Conservation (phyloP, 176 grass and related monocot species). For the Musa troglodytarum region DNA sequence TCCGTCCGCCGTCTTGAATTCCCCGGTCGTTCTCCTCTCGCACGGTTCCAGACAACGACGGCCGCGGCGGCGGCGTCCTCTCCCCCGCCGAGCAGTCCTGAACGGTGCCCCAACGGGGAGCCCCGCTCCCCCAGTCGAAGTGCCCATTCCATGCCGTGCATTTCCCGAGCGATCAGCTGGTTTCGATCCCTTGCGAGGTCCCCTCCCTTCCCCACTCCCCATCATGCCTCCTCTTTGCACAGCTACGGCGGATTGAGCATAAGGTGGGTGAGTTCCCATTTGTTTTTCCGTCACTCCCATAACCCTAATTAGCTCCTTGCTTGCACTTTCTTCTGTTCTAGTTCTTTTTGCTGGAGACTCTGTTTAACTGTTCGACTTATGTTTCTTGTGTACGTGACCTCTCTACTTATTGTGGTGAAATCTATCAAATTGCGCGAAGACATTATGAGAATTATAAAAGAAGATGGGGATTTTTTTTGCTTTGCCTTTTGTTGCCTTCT, state of each 20-base stretch:
- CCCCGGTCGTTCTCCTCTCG: not conserved
- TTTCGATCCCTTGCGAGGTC: no score
- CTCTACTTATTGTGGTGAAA: not conserved
- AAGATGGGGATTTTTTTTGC: not conserved
- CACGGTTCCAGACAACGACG: not conserved
- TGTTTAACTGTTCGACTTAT: not conserved
- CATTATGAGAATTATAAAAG: not conserved
- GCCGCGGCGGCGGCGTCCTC: not conserved
- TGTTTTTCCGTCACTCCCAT: not conserved
- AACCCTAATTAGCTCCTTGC: not conserved
- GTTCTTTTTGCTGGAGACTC: no score
- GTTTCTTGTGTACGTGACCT: not conserved
- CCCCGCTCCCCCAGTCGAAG: no score
- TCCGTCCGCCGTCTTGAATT: not conserved
- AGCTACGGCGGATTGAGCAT: not conserved
- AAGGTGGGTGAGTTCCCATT: not conserved
- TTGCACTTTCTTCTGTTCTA: no score
- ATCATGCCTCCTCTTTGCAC: not conserved
- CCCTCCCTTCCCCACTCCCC: not conserved
- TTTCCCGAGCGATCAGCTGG: no score
- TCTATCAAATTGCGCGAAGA: not conserved
- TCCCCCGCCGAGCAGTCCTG: not conserved
- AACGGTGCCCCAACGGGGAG: no score
- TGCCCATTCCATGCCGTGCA: no score
- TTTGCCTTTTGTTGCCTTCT: not conserved